Percentiles rank a stretch among this genome's conserved stretches.
These are phyloP conservation scores for Spinellus fusiger DNA, from an alignment of 192 early-diverging fungal species.

Conservation along the genomic window DNA sequence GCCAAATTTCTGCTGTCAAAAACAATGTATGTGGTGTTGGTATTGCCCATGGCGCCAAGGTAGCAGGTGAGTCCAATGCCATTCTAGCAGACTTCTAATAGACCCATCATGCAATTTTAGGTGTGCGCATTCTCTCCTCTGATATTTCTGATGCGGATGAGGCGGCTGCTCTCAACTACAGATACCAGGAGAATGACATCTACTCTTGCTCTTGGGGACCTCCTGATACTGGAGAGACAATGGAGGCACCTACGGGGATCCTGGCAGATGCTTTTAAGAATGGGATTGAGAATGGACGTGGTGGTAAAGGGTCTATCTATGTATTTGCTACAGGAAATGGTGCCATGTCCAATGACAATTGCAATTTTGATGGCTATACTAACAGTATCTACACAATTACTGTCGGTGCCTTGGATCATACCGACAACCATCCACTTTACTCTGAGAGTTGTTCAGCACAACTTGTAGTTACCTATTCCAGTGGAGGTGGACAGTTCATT, in stretches of 20 bases:
- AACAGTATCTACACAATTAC: slow-evolving; percentile 95
- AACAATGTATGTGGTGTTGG: slow-evolving; percentile 82
- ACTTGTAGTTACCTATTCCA: slow-evolving; percentile 85
- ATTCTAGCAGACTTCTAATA: background rate
- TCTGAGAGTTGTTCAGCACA: slow-evolving; percentile 87
- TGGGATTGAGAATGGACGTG: slow-evolving; percentile 66
- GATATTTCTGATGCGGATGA: slow-evolving; percentile 77
- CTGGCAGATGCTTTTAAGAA: slow-evolving; percentile 71
- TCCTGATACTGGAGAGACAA: slow-evolving; percentile 66
- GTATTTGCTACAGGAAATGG: slow-evolving; percentile 97
- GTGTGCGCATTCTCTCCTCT: slow-evolving; percentile 75
- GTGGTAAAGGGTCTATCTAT: slow-evolving; percentile 76
- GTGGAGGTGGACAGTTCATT: slow-evolving; percentile 67
- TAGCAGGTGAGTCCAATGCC: slow-evolving; percentile 42
- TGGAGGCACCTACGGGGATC: slow-evolving; percentile 68
- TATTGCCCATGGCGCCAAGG: slow-evolving; percentile 66
- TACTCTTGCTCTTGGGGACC: slow-evolving; percentile 89
- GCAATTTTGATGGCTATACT: slow-evolving; percentile 95
- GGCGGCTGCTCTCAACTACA: slow-evolving; percentile 72
- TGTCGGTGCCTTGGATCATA: slow-evolving; percentile 80
- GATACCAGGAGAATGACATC: slow-evolving; percentile 74
- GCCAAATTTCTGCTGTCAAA: slow-evolving; percentile 73
- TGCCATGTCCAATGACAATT: slow-evolving; percentile 72
- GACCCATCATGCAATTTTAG: background rate
- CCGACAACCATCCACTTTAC: slow-evolving; percentile 73